phyloP scores from a whole-genome alignment of 2,329 filamentous ascomycete genomes.

The Sordariomycetes sp. region DNA sequence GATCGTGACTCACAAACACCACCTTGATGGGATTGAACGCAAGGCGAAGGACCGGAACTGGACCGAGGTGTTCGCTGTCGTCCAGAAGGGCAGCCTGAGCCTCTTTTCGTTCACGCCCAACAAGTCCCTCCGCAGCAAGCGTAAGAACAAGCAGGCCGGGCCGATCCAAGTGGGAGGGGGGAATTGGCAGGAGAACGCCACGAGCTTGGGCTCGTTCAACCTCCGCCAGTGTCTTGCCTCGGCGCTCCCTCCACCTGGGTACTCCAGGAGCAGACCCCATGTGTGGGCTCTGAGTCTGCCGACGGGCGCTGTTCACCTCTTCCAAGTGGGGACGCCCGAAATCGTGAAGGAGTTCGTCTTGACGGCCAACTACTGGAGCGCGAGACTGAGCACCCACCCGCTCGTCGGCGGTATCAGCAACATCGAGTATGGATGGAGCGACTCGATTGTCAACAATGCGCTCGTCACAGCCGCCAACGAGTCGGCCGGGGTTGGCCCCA shows the following conservation, averaged over 20 bases:
- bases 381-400: conserved; percentile 85
- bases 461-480: conserved; percentile 38
- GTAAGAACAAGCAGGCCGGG: conserved; percentile 33
- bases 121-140: conserved; percentile 56
- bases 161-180: conserved; percentile 76
- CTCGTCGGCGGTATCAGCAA: conserved; percentile 89
- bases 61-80: conserved; percentile 90
- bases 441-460: conserved; percentile 60
- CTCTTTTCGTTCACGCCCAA: conserved; percentile 86
- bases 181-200: conserved; percentile 97
- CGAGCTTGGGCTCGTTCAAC: conserved; percentile 76
- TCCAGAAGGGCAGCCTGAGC: conserved; percentile 89
- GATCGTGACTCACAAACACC: conserved; percentile 91
- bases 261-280: conserved; percentile 80
- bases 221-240: conserved; percentile 89
- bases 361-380: conserved; percentile 96
- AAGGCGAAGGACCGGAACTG: conserved; percentile 90
- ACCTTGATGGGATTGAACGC: conserved; percentile 82
- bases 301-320: conserved; percentile 91
- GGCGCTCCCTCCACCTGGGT: conserved; percentile 79
- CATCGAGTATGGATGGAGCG: conserved; percentile 95
- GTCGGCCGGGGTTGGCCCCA: conserved; percentile 13
- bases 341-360: conserved; percentile 91
- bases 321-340: conserved; percentile 91
- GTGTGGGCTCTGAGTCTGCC: conserved; percentile 92